phyloP scores from a whole-genome alignment of 2,329 filamentous ascomycete genomes.

The Furcasterigmium furcatum region DNA sequence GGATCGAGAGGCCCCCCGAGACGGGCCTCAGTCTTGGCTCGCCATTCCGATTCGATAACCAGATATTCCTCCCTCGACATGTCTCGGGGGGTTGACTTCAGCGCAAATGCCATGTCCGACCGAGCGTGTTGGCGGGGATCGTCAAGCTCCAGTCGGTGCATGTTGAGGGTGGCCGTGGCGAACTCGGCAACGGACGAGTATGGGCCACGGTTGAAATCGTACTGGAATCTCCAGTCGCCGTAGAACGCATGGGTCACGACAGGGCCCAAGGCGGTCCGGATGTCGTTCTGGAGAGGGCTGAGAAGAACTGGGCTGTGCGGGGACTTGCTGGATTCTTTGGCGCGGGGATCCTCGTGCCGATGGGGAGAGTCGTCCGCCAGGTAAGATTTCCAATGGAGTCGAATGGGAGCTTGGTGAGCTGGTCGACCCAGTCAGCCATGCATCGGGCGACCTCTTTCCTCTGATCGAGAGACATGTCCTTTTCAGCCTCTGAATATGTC shows the following conservation, averaged over 20 bases:
- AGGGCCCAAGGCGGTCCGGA: too few relatives aligned
- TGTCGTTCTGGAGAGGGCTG: too few relatives aligned
- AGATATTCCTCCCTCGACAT: not conserved
- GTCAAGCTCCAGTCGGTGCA: not conserved
- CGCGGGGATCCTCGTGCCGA: too few relatives aligned
- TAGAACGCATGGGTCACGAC: not conserved
- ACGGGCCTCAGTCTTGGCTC: not conserved
- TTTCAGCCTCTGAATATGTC: constrained; percentile 17
- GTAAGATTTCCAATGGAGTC: not conserved
- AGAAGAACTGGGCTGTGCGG: too few relatives aligned
- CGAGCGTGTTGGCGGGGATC: not conserved
- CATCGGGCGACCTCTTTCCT: constrained; percentile 17
- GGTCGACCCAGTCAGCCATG: not conserved
- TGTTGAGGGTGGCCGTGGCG: not conserved
- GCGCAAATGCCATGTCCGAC: not conserved
- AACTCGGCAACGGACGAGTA: not conserved
- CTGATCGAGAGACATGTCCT: constrained; percentile 20
- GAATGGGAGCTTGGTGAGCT: not conserved
- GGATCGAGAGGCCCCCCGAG: not conserved
- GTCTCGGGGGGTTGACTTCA: not conserved
- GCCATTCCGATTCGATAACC: not conserved
- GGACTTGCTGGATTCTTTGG: too few relatives aligned
- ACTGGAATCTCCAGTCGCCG: not conserved
- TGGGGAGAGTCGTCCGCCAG: not conserved
- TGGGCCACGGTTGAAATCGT: not conserved